Evolutionary conservation across 1,139 yeast species (phyloP).

Genomic region (Lodderomyces pseudojiufengensis): DNA sequence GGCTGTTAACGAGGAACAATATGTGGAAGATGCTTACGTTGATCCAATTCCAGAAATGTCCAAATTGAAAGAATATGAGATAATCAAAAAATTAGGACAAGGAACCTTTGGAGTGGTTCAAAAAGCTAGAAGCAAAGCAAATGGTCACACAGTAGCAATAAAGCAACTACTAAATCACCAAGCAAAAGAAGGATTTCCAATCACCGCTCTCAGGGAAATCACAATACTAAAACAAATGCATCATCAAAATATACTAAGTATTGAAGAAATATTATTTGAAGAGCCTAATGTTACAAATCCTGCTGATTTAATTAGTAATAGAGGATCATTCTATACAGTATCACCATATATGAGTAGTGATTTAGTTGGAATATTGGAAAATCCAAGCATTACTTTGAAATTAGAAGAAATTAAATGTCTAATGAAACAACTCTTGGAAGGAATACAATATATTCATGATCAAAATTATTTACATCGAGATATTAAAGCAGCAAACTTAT

Average conservation of each 20-base stretch:
- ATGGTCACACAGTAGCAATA: conserved; percentile 44
- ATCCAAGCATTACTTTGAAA: conserved; percentile 62
- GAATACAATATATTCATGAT: conserved; percentile 79
- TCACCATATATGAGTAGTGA: conserved; percentile 94
- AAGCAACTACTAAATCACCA: conserved; percentile 81
- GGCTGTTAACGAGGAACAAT: neutral
- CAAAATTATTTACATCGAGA: conserved; percentile 78
- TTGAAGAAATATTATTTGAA: conserved; percentile 80
- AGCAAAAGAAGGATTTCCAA: conserved; percentile 89
- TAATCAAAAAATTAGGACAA: conserved; percentile 41
- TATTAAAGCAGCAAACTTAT: conserved; percentile 88
- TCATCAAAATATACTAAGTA: conserved; percentile 69
- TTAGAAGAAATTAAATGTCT: conserved; percentile 79
- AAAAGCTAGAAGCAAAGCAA: conserved; percentile 32
- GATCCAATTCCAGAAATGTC: conserved; percentile 27
- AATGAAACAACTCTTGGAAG: conserved; percentile 72
- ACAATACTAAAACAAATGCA: conserved; percentile 69
- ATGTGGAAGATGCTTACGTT: neutral
- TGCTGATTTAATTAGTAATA: conserved; percentile 31
- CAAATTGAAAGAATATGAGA: conserved; percentile 28
- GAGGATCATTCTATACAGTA: conserved; percentile 75
- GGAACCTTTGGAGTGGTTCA: conserved; percentile 52
- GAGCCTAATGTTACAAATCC: conserved; percentile 39
- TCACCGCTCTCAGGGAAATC: conserved; percentile 92
- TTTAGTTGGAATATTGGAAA: conserved; percentile 86